Evolutionary conservation across 306 rosid genomes (phyloP).

Genomic region (Cicer pinnatifidum): DNA sequence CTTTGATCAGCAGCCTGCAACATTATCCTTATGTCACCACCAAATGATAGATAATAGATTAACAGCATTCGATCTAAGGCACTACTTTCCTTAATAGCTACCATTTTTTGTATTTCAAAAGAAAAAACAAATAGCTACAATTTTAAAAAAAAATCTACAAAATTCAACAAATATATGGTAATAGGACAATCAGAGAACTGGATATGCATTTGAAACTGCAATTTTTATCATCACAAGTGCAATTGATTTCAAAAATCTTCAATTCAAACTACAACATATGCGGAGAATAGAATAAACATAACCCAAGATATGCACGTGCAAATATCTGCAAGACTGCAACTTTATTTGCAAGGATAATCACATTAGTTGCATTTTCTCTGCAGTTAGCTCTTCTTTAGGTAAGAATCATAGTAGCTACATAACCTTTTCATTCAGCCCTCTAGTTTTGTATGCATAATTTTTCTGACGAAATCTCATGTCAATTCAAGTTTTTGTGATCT

Average conservation of each 20-base stretch:
- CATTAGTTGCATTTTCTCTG: background rate
- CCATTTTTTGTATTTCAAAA: background rate
- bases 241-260: slow-evolving; percentile 19
- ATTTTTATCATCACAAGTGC: slow-evolving; percentile 14
- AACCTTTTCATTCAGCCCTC: background rate
- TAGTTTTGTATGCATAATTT: background rate
- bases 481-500: slow-evolving; percentile 2
- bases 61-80: slow-evolving; percentile 27
- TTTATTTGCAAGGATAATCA: background rate
- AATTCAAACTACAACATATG: slow-evolving; percentile 9
- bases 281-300: background rate
- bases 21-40: slow-evolving; percentile 34
- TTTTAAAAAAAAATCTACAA: background rate
- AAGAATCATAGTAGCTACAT: background rate
- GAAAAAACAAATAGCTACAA: too few relatives aligned
- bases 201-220: slow-evolving; percentile 9
- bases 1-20: slow-evolving; percentile 78
- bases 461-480: background rate
- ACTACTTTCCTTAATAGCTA: slow-evolving; percentile 30
- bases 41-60: slow-evolving; percentile 21
- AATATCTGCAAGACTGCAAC: slow-evolving; percentile 25
- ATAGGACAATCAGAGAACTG: slow-evolving; percentile 6
- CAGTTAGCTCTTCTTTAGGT: background rate
- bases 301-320: background rate
- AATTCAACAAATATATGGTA: slow-evolving; percentile 27